These are phyloP conservation scores for Aspergillus felis DNA, from an alignment of 2,329 filamentous ascomycete genomes.

Conservation along the genomic window DNA sequence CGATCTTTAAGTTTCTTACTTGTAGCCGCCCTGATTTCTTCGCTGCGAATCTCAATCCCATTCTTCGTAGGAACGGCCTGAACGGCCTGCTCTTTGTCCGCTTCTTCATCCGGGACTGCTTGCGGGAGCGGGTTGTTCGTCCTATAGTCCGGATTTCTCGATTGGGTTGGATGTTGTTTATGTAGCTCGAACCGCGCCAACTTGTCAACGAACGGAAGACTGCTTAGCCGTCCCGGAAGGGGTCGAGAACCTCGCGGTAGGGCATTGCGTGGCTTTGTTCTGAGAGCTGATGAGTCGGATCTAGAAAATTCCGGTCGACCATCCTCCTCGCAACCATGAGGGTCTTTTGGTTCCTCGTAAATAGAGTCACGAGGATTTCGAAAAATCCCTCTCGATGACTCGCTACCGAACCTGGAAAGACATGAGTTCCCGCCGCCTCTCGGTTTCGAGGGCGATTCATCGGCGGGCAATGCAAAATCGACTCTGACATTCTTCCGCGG, in stretches of 20 bases:
- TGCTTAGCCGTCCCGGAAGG: conserved; percentile 42
- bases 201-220: conserved; percentile 43
- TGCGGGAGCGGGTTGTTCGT: conserved; percentile 53
- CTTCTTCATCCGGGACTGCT: conserved; percentile 14
- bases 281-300: conserved; percentile 47
- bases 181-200: conserved; percentile 67
- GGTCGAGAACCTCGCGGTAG: conserved; percentile 46
- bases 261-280: conserved; percentile 61
- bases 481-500: conserved; percentile 37
- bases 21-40: conserved; percentile 86
- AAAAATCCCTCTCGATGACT: conserved; percentile 49
- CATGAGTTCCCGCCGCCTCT: conserved; percentile 17
- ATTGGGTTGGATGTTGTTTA: conserved; percentile 77
- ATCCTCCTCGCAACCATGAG: conserved; percentile 21
- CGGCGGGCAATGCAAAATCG: conserved; percentile 36
- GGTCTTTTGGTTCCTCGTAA: conserved; percentile 76
- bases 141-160: conserved; percentile 75
- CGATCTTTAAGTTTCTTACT: conserved; percentile 84
- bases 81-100: conserved; percentile 42
- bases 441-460: conserved; percentile 16
- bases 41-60: conserved; percentile 75
- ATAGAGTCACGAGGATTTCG: conserved; percentile 61
- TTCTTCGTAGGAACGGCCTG: conserved; percentile 63
- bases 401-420: conserved; percentile 32
- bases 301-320: conserved; percentile 24